These are phyloP conservation scores for Brassica juncea DNA, from an alignment of 345 rosid species.

Conservation along the genomic window DNA sequence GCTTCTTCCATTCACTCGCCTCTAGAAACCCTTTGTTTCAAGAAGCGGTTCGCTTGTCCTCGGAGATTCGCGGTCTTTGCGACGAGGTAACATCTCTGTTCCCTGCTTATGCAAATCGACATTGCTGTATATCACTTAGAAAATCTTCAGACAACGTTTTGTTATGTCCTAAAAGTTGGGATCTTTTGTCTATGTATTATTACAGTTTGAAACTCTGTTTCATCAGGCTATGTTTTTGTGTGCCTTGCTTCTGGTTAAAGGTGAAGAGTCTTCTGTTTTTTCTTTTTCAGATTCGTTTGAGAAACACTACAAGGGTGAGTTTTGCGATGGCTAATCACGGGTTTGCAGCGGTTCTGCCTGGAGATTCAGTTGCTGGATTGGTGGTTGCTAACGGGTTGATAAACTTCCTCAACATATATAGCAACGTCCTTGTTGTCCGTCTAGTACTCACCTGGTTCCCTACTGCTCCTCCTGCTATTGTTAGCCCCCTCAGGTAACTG, in stretches of 20 bases:
- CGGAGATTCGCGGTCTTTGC: slow-evolving; percentile 47
- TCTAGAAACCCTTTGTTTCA: slow-evolving; percentile 54
- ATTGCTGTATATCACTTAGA: background rate
- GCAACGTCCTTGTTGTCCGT: slow-evolving; percentile 71
- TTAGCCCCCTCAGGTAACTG: slow-evolving; percentile 81
- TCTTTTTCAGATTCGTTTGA: slow-evolving; percentile 48
- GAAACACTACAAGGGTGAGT: slow-evolving; percentile 41
- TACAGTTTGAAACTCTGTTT: background rate
- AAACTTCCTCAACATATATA: slow-evolving; percentile 82
- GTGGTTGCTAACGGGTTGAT: slow-evolving; percentile 83
- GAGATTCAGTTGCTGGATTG: slow-evolving; percentile 83
- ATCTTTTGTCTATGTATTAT: background rate
- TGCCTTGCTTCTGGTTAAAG: background rate
- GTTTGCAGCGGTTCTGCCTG: slow-evolving; percentile 87
- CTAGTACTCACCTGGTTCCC: slow-evolving; percentile 99
- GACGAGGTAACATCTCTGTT: slow-evolving; percentile 45
- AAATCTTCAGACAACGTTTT: background rate
- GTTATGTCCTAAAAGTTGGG: slow-evolving; percentile 10
- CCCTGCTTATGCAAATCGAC: background rate
- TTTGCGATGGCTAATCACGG: slow-evolving; percentile 50
- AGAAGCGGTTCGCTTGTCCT: slow-evolving; percentile 47
- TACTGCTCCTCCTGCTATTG: slow-evolving; percentile 89
- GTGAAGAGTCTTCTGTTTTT: background rate
- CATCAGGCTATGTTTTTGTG: background rate
- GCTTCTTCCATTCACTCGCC: slow-evolving; percentile 46